Evolutionary conservation across 352 stramenopile species (phyloP), one percentile per base, ranked within the genome.

Genomic region (Phytophthora litchii): DNA sequence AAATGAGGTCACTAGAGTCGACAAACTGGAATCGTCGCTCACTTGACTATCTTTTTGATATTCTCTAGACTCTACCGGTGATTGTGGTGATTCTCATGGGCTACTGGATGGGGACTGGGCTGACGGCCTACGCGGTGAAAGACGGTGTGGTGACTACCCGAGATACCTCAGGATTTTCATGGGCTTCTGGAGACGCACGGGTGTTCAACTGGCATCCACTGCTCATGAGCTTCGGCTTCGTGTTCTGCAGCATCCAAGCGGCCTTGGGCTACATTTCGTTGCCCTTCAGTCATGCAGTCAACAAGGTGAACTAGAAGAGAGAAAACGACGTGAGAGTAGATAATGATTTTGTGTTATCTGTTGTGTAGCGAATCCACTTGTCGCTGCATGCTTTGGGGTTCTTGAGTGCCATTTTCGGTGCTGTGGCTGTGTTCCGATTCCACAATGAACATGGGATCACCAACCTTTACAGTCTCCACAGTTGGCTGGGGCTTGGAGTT

Each of bases 151-250:
- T 95, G 25, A 76, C 66, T 21, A 54, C 48, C 23, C 84, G 36
- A 54, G 48, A 67, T 23, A 69, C 80, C n/a, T 69, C 80, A 4
- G 87, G 87, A 4, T 96, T 93, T 59, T 81, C 82, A 13, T 93
- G 83, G 80, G 70, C 43, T 32, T 57, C 74, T 23, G 76, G 72
- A 19, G 82, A 93, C 52, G 70, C 53, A 11, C 69, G 60, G 21
- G 83, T 96, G 42, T 96, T 96, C 67, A 93, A 93, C 50, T 96
- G 87, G 86, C 87, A 96, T 64, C 87, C 87, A 43, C 46, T 92
- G 45, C 73, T 96, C 72, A 95, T 95, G 87, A 86, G 75, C 38
- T 72, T 94, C 40, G 87, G 86, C 29, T 86, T 96, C 31, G 64
- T 95, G 42, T 85, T 94, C 31, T 94, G 80, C 74, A 89, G 77